A percentile compares a stretch with the other conserved stretches of the same genome.
Evolutionary conservation across 768 basidiomycete genomes (phyloP).

Genomic region (Termitomyces sp.): DNA sequence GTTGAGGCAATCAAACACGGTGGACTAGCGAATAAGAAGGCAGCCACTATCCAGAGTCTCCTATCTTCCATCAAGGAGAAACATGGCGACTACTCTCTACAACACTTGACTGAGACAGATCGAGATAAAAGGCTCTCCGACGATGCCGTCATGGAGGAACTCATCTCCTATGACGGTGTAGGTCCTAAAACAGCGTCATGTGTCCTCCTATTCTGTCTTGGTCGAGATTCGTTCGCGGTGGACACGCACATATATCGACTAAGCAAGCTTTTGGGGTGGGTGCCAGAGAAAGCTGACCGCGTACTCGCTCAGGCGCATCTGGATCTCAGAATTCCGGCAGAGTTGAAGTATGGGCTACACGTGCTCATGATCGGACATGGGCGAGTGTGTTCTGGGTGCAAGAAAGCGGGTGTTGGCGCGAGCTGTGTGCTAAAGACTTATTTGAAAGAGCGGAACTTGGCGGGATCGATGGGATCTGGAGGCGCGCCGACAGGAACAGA

Average conservation of each 20-base stretch:
- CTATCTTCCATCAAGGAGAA: slow-evolving; percentile 38
- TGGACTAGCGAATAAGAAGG: slow-evolving; percentile 61
- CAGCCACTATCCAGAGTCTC: slow-evolving; percentile 49
- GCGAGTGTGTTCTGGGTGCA: slow-evolving; percentile 52
- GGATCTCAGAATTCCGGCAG: slow-evolving; percentile 45
- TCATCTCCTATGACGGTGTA: slow-evolving; percentile 55
- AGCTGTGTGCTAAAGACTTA: slow-evolving; percentile 31
- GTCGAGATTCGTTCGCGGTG: slow-evolving; percentile 59
- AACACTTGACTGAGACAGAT: slow-evolving; percentile 40
- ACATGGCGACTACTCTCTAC: slow-evolving; percentile 54
- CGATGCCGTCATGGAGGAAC: slow-evolving; percentile 52
- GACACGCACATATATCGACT: slow-evolving; percentile 63
- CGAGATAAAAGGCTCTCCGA: slow-evolving; percentile 31
- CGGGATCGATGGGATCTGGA: background rate
- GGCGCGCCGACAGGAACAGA: background rate
- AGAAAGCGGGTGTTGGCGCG: slow-evolving; percentile 23
- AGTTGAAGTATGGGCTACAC: slow-evolving; percentile 56
- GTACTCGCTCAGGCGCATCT: slow-evolving; percentile 56
- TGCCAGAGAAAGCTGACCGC: slow-evolving; percentile 43
- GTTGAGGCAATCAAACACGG: slow-evolving; percentile 50
- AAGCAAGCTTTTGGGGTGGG: slow-evolving; percentile 49
- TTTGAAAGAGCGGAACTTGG: slow-evolving; percentile 18
- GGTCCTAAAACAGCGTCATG: slow-evolving; percentile 66
- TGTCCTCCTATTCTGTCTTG: slow-evolving; percentile 58
- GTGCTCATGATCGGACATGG: slow-evolving; percentile 60